These are phyloP conservation scores for Gossypium gossypioides DNA, from an alignment of 441 rosid genomes.

Conservation along the genomic window DNA sequence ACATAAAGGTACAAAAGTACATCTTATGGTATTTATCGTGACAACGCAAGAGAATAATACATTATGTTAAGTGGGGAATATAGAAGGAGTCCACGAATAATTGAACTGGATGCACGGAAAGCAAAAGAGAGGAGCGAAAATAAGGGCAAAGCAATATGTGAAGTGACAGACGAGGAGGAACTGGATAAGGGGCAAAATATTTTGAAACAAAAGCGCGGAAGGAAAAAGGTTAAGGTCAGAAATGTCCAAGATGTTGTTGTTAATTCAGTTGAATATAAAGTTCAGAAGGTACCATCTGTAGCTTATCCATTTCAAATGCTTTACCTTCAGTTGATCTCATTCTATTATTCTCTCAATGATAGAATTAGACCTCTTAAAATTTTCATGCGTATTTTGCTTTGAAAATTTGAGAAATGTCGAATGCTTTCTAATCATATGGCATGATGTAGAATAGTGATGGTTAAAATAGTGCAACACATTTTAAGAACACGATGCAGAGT, in stretches of 20 bases:
- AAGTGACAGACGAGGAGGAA: constrained; percentile 1
- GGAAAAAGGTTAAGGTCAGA: constrained; percentile 23
- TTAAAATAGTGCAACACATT: not conserved
- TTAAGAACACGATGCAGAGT: not conserved
- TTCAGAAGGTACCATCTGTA: constrained; percentile 9
- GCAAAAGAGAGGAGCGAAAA: constrained; percentile 16
- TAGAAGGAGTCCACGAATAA: constrained; percentile 28
- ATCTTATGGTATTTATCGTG: not conserved
- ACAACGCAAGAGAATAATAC: not conserved
- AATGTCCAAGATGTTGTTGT: constrained; percentile 20
- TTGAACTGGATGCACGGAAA: constrained; percentile 25
- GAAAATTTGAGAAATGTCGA: not conserved
- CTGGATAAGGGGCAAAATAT: not conserved
- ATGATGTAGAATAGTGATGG: not conserved
- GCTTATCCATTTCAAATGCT: constrained; percentile 8
- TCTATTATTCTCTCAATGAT: not conserved
- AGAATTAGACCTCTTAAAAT: not conserved
- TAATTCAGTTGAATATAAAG: constrained; percentile 7
- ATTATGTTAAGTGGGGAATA: constrained; percentile 7
- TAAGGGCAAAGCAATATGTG: not conserved
- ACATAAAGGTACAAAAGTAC: constrained; percentile 1
- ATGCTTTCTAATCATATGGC: not conserved
- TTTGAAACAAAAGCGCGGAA: constrained; percentile 12
- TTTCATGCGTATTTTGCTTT: not conserved
- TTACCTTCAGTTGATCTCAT: constrained; percentile 1